Evolutionary conservation across 371 early-diverging fungal genomes (phyloP), one percentile per base, ranked within the genome.

Genomic region (Mucor circinelloides): DNA sequence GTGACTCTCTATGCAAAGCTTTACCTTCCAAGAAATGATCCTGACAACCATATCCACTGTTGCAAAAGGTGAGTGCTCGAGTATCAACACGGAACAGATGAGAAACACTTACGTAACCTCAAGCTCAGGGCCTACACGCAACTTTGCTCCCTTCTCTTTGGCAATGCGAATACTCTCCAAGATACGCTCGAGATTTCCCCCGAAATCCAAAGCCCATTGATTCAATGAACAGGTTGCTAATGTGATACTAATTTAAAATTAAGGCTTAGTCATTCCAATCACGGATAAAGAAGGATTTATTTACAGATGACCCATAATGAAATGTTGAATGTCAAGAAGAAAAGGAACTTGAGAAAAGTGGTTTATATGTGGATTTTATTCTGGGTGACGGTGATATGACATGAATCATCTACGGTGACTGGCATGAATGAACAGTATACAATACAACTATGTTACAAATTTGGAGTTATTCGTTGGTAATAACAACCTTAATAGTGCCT

Each of bases 141-240:
- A 81, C 34, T 81, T 83, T 0, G 99, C 97, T 7, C 95, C 95
- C 21, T 74, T 77, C 17, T 81, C 86, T 71, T 95, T 96, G 3
- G 98, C 96, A 25, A 90, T 79, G 27, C 83, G 76, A 63, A 98
- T 95, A 78, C 94, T 93, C 72, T 91, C 89, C 10, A 90, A 81
- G 64, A 96, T 97, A 63, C 98, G 88, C 44, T 86, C 77, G 9
- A 89, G 86, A 85, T 99, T 99, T 17, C 98, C 98, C 42, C 89
- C 87, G 63, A 98, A 98, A 78, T 98, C 98, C 40, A 99, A 82
- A 0, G 98, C 95, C 98, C 98, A 99, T 82, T 99, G 98, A 83
- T 97, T 96, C 7, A 94, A 83, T 42, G 93, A 87, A 69, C 95
- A 94, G 4, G 94, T 93, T 10, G 95, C 92, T 42, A 94, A 85